Conservation (phyloP, 495 filamentous ascomycete species). For the Aspergillus conjunctus region DNA sequence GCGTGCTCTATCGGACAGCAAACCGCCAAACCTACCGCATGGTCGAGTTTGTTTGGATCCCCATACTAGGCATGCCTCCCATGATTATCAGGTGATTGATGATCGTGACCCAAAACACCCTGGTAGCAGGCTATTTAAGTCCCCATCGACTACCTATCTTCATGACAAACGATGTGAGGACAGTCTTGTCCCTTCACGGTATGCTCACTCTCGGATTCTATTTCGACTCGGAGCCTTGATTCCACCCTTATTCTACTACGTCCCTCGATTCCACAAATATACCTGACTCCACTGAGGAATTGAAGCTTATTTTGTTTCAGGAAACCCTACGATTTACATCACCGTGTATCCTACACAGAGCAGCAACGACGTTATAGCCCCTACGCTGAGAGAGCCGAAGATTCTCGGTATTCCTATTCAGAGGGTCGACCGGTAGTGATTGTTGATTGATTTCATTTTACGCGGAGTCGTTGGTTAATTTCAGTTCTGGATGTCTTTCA, state of each 20-base stretch:
- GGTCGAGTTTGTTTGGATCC: slow-evolving; percentile 21
- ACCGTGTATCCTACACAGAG: background rate
- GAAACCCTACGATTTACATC: slow-evolving; percentile 9
- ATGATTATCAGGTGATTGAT: slow-evolving; percentile 15
- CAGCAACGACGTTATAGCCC: slow-evolving; percentile 31
- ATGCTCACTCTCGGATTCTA: slow-evolving; percentile 18
- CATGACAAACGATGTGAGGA: slow-evolving; percentile 13
- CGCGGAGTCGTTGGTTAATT: slow-evolving; percentile 4
- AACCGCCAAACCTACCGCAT: slow-evolving; percentile 17
- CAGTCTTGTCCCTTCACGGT: slow-evolving; percentile 24
- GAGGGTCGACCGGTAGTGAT: slow-evolving; percentile 35
- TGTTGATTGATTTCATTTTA: slow-evolving; percentile 35
- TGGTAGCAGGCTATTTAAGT: slow-evolving; percentile 5
- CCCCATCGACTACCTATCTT: slow-evolving; percentile 12
- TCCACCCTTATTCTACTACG: background rate
- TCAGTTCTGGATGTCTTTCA: slow-evolving; percentile 15
- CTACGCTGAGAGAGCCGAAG: slow-evolving; percentile 33
- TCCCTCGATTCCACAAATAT: background rate
- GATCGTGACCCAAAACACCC: slow-evolving; percentile 5
- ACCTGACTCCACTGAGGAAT: background rate
- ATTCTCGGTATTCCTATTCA: slow-evolving; percentile 25
- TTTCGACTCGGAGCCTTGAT: background rate
- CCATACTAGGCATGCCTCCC: slow-evolving; percentile 13
- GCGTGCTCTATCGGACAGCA: slow-evolving; percentile 22
- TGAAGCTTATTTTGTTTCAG: slow-evolving; percentile 17